These are phyloP conservation scores for Gastrolobium bilobum DNA, from an alignment of 306 rosid species.

Conservation along the genomic window DNA sequence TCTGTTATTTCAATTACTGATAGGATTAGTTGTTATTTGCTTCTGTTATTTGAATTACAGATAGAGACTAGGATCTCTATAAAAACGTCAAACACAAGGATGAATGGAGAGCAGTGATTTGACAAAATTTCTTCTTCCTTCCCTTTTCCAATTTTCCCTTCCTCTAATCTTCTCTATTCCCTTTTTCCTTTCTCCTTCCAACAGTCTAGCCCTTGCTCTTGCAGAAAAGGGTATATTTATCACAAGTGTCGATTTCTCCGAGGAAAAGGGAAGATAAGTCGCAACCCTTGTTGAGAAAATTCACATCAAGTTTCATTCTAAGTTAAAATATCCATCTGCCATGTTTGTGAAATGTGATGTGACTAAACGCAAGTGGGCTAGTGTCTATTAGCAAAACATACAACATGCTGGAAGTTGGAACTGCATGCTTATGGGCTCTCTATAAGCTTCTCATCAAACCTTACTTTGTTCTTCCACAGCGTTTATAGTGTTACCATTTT, in stretches of 20 bases:
- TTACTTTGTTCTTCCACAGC: constrained; percentile 35
- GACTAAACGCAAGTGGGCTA: constrained; percentile 62
- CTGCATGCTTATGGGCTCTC: constrained; percentile 10
- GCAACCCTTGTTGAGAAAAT: constrained; percentile 62
- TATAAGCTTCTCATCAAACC: constrained; percentile 1
- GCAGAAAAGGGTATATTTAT: constrained; percentile 88
- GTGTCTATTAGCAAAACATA: constrained; percentile 30
- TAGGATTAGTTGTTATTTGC: no score
- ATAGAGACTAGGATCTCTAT: no score
- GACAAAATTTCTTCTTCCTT: no score
- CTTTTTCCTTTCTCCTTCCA: no score
- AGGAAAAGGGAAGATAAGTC: constrained; percentile 76
- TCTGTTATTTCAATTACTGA: no score
- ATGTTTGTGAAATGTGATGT: constrained; percentile 81
- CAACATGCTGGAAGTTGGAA: constrained; percentile 17
- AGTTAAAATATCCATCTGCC: constrained; percentile 68
- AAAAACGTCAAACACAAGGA: no score
- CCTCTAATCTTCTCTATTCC: no score
- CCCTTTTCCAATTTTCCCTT: no score
- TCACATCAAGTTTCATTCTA: constrained; percentile 70
- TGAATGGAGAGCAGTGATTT: no score
- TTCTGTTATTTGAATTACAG: no score
- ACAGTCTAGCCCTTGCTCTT: constrained; percentile 84
- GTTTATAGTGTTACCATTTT: constrained; percentile 20
- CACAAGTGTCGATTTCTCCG: constrained; percentile 85